Conservation (phyloP, 192 early-diverging fungal species). For the Chytriomyces confervae region DNA sequence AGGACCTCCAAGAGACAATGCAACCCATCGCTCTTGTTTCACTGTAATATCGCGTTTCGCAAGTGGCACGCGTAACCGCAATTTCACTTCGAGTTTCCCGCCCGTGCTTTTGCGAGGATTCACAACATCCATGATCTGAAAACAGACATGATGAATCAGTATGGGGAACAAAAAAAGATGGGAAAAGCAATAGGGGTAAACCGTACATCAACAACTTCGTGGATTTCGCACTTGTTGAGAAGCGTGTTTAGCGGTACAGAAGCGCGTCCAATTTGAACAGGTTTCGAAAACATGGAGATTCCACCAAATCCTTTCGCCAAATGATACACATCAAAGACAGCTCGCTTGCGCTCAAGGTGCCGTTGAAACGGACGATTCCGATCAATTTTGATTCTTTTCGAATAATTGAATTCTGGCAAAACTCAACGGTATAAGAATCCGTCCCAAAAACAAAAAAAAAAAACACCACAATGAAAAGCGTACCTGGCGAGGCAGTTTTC, state of each 20-base stretch:
- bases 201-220: constrained; percentile 67
- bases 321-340: constrained; percentile 73
- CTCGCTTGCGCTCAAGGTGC: constrained; percentile 72
- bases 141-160: background rate
- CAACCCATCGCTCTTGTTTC: constrained; percentile 70
- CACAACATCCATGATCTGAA: constrained; percentile 63
- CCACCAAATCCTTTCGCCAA: constrained; percentile 53
- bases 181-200: background rate
- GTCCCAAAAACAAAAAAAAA: background rate
- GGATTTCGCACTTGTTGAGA: constrained; percentile 67
- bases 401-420: constrained; percentile 58
- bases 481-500: constrained; percentile 61
- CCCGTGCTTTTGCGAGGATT: constrained; percentile 68
- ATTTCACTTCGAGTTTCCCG: constrained; percentile 67
- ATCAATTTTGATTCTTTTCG: constrained; percentile 63
- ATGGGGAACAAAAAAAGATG: background rate
- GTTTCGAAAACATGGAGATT: constrained; percentile 55
- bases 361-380: constrained; percentile 66
- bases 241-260: constrained; percentile 61
- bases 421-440: background rate
- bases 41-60: constrained; percentile 60
- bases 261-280: constrained; percentile 62
- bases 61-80: constrained; percentile 70
- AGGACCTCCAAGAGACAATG: constrained; percentile 54
- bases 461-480: constrained; percentile 5